phyloP scores from a whole-genome alignment of 78 protist species.

The Dictyostelium capitatum region DNA sequence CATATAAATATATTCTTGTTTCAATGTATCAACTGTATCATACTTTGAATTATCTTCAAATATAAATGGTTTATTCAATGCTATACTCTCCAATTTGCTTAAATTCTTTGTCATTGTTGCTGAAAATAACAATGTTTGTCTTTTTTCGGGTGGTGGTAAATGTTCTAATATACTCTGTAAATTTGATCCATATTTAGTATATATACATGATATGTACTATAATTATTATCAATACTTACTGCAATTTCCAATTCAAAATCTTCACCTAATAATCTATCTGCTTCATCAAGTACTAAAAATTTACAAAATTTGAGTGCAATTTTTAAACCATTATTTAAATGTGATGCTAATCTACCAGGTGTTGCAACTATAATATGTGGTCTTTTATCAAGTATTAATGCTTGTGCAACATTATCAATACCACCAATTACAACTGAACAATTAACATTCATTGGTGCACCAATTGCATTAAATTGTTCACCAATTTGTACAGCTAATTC shows the following conservation, averaged over 20 bases:
- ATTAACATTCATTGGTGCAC: slow-evolving; percentile 84
- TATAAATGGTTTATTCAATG: slow-evolving; percentile 45
- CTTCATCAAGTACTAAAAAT: slow-evolving; percentile 94
- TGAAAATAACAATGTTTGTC: slow-evolving; percentile 91
- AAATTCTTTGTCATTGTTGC: slow-evolving; percentile 95
- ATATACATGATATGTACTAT: no score
- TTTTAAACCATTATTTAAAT: slow-evolving; percentile 71
- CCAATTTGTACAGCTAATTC: slow-evolving; percentile 96
- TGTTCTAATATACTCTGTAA: slow-evolving; percentile 62
- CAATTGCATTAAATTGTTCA: slow-evolving; percentile 94
- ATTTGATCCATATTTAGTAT: no score
- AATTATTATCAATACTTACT: slow-evolving; percentile 27
- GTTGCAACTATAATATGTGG: slow-evolving; percentile 99
- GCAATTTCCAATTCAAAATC: slow-evolving; percentile 85
- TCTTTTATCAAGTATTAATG: slow-evolving; percentile 73
- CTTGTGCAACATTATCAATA: slow-evolving; percentile 76
- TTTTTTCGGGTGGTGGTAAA: slow-evolving; percentile 46
- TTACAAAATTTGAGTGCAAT: slow-evolving; percentile 48
- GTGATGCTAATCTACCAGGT: slow-evolving; percentile 95
- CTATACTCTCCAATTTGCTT: slow-evolving; percentile 29
- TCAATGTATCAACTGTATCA: slow-evolving; percentile 90
- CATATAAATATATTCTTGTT: slow-evolving; percentile 93
- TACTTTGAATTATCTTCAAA: slow-evolving; percentile 76
- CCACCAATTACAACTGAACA: slow-evolving; percentile 91
- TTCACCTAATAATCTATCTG: slow-evolving; percentile 92